Evolutionary conservation across 805 yeast genomes (phyloP).

Genomic region (Hanseniaspora mollemarum): DNA sequence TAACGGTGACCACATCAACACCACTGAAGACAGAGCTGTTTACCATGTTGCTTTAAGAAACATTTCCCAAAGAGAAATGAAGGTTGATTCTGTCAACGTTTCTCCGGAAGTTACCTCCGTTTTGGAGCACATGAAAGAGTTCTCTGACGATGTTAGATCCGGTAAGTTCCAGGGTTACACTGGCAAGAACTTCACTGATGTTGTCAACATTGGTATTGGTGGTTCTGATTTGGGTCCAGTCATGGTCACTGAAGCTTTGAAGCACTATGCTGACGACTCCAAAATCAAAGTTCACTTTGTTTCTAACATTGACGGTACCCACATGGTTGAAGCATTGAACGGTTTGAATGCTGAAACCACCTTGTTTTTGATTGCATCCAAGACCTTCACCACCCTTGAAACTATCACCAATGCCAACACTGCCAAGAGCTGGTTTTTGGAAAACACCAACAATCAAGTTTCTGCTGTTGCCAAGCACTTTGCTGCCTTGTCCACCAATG

Average conservation of each 20-base stretch:
- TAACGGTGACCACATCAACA: conserved; percentile 84
- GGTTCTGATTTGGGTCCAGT: conserved; percentile 99
- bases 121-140: conserved; percentile 91
- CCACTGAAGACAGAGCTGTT: conserved; percentile 94
- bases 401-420: conserved; percentile 91
- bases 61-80: conserved; percentile 72
- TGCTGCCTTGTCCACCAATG: conserved; percentile 92
- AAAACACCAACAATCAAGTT: conserved; percentile 47
- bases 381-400: conserved; percentile 98
- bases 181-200: conserved; percentile 83
- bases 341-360: conserved; percentile 79
- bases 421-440: conserved; percentile 90
- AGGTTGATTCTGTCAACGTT: conserved; percentile 80
- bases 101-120: conserved; percentile 86
- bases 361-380: conserved; percentile 81
- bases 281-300: conserved; percentile 65
- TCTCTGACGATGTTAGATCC: conserved; percentile 77
- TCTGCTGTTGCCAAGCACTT: conserved; percentile 81
- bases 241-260: conserved; percentile 97
- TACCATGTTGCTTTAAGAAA: conserved; percentile 95
- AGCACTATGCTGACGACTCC: conserved; percentile 70
- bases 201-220: conserved; percentile 97
- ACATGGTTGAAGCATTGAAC: conserved; percentile 81
- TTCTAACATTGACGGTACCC: conserved; percentile 97
- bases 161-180: conserved; percentile 97